Evolutionary conservation across 2,329 filamentous ascomycete species (phyloP), one percentile per base, ranked within the genome.

Genomic region (Pyrenophora teres): DNA sequence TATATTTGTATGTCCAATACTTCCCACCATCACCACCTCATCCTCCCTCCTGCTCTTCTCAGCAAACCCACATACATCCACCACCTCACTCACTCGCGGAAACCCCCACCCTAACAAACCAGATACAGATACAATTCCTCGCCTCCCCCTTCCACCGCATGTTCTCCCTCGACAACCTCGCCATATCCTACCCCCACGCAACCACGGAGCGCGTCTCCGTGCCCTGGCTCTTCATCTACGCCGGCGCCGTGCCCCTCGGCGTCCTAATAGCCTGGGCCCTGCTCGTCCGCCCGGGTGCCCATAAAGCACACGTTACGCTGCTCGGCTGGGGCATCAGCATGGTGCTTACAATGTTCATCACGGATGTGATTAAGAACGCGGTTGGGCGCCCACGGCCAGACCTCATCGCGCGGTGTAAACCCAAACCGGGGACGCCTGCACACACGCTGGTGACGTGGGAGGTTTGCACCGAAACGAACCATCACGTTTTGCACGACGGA

Each of bases 71-170:
- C 23, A 5, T 6, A 25, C 23, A 25, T 9, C 6, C 23, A 25
- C 23, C 6, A 3, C 2, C 23, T 7, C 23, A 18, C 2, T 16
- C 3, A 15, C 16, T 15, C 33, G 1, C 33, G 6, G n/a, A n/a
- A 27, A 12, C 12, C 1, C 3, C 19, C 18, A 33, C 3, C 3
- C 54, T 62, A 21, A 65, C 52, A 36, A 42, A 49, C 38, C 40
- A 56, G 40, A 35, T 36, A 36, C 68, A 90, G 82, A 80, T 90
- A 37, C 80, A 85, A 73, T 77, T 89, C 64, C 80, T 88, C 60
- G 82, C 90, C 63, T 86, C 87, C 54, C 94, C 94, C 0, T 97
- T 97, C 72, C 92, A 97, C 73, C 91, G 90, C 76, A 89, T 97
- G 85, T 97, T 99, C 77, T 89, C 85, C 59, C 83, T 97, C 56